Percentiles rank a stretch among this genome's conserved stretches.
phyloP scores from a whole-genome alignment of 2,329 filamentous ascomycete species.

The Neonectria sp. region DNA sequence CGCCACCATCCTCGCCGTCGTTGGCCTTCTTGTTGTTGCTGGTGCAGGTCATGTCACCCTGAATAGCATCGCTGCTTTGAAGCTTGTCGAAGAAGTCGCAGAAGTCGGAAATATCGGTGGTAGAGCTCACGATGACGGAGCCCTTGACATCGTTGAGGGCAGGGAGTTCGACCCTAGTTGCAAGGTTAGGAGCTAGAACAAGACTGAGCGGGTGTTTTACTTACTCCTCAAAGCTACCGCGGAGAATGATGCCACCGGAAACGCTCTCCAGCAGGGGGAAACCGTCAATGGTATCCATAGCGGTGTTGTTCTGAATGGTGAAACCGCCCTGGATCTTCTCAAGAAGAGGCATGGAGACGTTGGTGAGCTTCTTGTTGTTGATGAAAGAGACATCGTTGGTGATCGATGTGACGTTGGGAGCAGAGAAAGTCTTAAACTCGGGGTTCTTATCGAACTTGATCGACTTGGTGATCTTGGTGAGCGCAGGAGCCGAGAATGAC shows the following conservation, averaged over 20 bases:
- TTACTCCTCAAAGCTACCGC: constrained; percentile 87
- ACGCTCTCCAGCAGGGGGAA: constrained; percentile 80
- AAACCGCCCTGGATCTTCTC: constrained; percentile 82
- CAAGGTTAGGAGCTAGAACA: constrained; percentile 14
- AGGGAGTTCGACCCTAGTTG: constrained; percentile 78
- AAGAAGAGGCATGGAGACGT: constrained; percentile 82
- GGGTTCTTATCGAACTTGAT: constrained; percentile 87
- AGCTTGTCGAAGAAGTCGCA: constrained; percentile 64
- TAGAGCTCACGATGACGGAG: constrained; percentile 79
- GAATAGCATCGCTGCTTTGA: constrained; percentile 56
- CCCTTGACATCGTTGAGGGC: constrained; percentile 77
- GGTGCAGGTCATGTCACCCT: constrained; percentile 64
- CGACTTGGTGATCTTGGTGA: constrained; percentile 81
- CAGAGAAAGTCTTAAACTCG: constrained; percentile 71
- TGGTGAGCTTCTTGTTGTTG: constrained; percentile 74
- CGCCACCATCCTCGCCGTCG: constrained; percentile 56
- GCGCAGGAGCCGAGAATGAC: constrained; percentile 79
- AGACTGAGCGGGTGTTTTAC: constrained; percentile 53
- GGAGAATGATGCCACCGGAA: constrained; percentile 86
- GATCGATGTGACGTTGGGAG: constrained; percentile 80
- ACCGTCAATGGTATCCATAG: constrained; percentile 74
- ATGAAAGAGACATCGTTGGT: constrained; percentile 71
- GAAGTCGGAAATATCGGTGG: constrained; percentile 73
- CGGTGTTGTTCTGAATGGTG: constrained; percentile 92
- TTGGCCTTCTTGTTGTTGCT: constrained; percentile 68